Evolutionary conservation across 208 protist species (phyloP).

Genomic region (Trypanosomatidae sp.): DNA sequence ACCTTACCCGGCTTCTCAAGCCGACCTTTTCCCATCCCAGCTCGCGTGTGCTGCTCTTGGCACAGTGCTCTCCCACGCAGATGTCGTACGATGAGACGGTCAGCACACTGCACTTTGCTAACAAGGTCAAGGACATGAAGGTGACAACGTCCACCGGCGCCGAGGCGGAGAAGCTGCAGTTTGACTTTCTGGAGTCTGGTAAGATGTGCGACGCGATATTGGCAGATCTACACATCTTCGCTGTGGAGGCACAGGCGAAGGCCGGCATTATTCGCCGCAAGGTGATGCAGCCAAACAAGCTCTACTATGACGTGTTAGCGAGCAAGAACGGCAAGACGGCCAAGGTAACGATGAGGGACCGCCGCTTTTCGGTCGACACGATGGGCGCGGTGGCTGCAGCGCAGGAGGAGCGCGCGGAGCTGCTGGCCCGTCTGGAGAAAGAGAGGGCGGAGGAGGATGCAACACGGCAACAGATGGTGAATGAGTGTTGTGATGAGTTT

Average conservation of each 20-base stretch:
- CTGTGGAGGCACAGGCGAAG: constrained; percentile 37
- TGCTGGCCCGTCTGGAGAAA: constrained; percentile 36
- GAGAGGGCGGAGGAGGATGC: constrained; percentile 41
- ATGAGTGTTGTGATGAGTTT: constrained; percentile 39
- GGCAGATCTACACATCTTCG: constrained; percentile 80
- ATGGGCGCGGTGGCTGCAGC: constrained; percentile 47
- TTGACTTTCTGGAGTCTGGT: constrained; percentile 55
- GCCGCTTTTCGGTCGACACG: constrained; percentile 32
- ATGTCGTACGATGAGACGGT: constrained; percentile 86
- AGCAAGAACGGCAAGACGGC: constrained; percentile 36
- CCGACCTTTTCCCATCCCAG: constrained; percentile 80
- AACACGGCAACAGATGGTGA: constrained; percentile 19
- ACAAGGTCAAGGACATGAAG: constrained; percentile 92
- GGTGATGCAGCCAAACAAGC: constrained; percentile 40
- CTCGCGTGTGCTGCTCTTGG: constrained; percentile 85
- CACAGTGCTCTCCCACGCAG: constrained; percentile 79
- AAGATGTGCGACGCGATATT: constrained; percentile 61
- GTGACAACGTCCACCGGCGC: constrained; percentile 39
- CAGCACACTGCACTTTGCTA: constrained; percentile 88
- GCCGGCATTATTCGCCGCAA: constrained; percentile 53
- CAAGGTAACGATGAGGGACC: constrained; percentile 39
- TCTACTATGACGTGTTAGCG: constrained; percentile 60
- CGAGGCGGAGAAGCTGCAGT: constrained; percentile 54
- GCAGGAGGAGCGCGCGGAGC: constrained; percentile 47
- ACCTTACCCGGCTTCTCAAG: constrained; percentile 88